phyloP scores from a whole-genome alignment of 225 moss, liverwort and hornwort genomes.

The Thuidium tamariscinum region DNA sequence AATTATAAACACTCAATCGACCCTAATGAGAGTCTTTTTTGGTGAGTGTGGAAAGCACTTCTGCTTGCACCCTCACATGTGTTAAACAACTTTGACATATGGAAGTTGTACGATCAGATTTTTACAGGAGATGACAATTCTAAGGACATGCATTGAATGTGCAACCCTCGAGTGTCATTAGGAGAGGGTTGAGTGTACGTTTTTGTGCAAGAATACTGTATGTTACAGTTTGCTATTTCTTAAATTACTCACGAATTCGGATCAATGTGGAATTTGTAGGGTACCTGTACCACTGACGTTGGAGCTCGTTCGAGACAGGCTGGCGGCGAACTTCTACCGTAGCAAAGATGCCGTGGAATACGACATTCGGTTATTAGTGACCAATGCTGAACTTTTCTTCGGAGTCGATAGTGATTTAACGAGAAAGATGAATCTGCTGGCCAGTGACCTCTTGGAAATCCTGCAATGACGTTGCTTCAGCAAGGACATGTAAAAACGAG shows the following conservation, averaged over 20 bases:
- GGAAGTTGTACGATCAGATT: not conserved
- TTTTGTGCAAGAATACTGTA: not conserved
- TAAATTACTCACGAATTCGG: not conserved
- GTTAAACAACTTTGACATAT: not conserved
- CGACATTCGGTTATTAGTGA: conserved; percentile 58
- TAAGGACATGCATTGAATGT: not conserved
- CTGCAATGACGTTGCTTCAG: conserved; percentile 30
- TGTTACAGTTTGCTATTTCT: not conserved
- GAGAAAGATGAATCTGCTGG: conserved; percentile 48
- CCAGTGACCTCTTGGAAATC: conserved; percentile 10
- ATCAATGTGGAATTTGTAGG: conserved; percentile 27
- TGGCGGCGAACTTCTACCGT: conserved; percentile 73
- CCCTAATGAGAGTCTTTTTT: not conserved
- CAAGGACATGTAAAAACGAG: conserved; percentile 20
- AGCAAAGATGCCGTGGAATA: conserved; percentile 66
- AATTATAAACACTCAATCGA: not conserved
- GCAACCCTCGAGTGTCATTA: not conserved
- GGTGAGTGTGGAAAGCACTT: not conserved
- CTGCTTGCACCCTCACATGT: not conserved
- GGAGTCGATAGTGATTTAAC: conserved; percentile 40
- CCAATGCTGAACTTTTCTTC: conserved; percentile 43
- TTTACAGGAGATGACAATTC: not conserved
- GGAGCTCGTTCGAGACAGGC: conserved; percentile 61
- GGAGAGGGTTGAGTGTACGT: not conserved
- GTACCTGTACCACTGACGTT: conserved; percentile 79